Conservation (phyloP, 495 filamentous ascomycete species). For the Podospora pseudopauciseta region DNA sequence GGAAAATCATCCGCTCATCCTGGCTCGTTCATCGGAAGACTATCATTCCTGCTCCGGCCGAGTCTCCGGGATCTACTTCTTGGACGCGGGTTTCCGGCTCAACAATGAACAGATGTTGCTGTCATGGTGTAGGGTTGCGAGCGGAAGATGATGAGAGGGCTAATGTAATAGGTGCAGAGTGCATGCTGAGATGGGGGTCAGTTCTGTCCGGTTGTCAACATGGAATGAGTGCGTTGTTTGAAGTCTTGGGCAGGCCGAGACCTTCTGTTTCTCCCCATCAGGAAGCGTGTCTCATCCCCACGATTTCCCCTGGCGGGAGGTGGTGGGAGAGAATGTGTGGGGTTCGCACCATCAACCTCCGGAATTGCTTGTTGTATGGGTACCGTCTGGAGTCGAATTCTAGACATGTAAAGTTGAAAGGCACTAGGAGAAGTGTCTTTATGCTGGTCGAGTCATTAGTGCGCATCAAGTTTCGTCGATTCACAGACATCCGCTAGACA, state of each 20-base stretch:
- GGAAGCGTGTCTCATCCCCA: background rate
- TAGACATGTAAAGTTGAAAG: background rate
- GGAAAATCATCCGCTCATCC: background rate
- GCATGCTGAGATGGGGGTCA: background rate
- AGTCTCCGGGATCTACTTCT: background rate
- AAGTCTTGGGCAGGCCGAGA: background rate
- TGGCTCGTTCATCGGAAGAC: background rate
- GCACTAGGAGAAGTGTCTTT: background rate
- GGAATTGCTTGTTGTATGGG: background rate
- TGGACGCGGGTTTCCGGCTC: background rate
- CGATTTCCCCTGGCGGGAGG: background rate
- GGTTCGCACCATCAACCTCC: background rate
- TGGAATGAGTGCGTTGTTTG: background rate
- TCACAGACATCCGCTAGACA: background rate
- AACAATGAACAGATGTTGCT: background rate
- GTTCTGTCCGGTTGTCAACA: background rate
- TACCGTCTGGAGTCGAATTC: background rate
- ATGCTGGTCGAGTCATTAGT: background rate
- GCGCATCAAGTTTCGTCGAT: background rate
- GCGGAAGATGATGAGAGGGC: background rate
- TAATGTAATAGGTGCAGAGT: background rate
- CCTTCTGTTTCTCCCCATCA: background rate
- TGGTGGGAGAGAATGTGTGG: background rate
- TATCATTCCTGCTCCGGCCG: background rate
- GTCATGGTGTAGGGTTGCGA: background rate